Evolutionary conservation across 768 basidiomycete species (phyloP).

Genomic region (Mrakia frigida): DNA sequence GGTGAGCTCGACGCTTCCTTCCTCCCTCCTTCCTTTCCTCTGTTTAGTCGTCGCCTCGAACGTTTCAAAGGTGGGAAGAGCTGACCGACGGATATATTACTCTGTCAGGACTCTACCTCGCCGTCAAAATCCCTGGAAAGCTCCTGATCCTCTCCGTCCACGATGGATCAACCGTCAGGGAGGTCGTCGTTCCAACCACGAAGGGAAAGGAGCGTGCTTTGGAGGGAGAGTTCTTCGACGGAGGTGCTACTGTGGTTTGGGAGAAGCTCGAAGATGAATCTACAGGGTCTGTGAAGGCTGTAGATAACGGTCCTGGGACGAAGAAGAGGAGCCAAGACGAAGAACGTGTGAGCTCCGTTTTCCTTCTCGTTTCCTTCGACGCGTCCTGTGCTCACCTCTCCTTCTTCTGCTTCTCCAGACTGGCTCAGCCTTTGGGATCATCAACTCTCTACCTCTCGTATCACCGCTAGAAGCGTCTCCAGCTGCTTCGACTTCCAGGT

Average conservation of each 20-base stretch:
- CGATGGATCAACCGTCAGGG: slow-evolving; percentile 7
- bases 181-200: neutral
- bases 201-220: slow-evolving; percentile 1
- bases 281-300: neutral
- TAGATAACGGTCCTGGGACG: neutral
- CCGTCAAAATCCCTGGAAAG: slow-evolving; percentile 5
- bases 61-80: neutral
- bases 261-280: neutral
- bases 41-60: neutral
- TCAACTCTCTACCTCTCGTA: slow-evolving; percentile 16
- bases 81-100: too few relatives aligned
- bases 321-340: neutral
- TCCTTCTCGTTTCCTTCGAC: neutral
- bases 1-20: slow-evolving; percentile 16
- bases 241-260: slow-evolving; percentile 1
- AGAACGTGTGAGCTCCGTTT: neutral
- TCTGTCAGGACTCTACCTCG: slow-evolving; percentile 14
- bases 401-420: neutral
- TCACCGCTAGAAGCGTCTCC: neutral
- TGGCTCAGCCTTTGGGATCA: slow-evolving; percentile 10
- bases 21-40: neutral
- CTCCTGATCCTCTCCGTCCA: slow-evolving; percentile 21
- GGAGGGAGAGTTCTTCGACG: neutral
- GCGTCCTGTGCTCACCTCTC: neutral
- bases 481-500: neutral